Base-by-base conservation (phyloP, 106 monocot genomes). In the Acanthochlamys bracteata region DNA sequence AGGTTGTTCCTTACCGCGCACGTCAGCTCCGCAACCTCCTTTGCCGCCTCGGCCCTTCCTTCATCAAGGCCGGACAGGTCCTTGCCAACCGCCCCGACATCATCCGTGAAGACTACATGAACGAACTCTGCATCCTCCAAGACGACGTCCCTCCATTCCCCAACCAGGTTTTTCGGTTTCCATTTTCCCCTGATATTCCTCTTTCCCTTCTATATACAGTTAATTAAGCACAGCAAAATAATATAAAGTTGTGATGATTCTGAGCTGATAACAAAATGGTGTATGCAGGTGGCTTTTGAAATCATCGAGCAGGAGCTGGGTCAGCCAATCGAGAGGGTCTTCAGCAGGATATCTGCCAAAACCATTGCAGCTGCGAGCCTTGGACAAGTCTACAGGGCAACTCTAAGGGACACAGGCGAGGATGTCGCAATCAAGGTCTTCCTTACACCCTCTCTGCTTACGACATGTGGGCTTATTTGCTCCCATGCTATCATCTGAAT, bases 51-150 rank as follows among this genome's bases (percentile, higher is more conserved):
- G 96, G 96, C 0, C 96, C 96, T 0, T 98, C 96, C 24, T 98
- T 98, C 66, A 88, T 98, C 70, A 98, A 98, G 80, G 91, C 91
- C 16, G 96, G 96, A 16, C 96, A 98, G 96, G 96, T 92, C 22
- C 70, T 98, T 40, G 96, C 96, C 13, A 98, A 92, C 60, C 77
- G 96, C 59, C 96, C 96, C n/a, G 96, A 98, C 69, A 98, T 98
- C 60, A 88, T 98, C 39, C 79, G 96, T 51, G 96, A 91, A 42
- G 96, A 98, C 78, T 98, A 98, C 67, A 98, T 98, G 96, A 98
- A 92, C 67, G 96, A 98, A 69, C 91, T 98, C 23, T 98, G 96
- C 73, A 88, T 92, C 54, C 80, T 98, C 55, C 96, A 98, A 66
- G 96, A 98, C 68, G 96, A 98, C 61, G 96, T 98, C 27, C 96